Evolutionary conservation across 2,329 filamentous ascomycete genomes (phyloP).

Genomic region (Parastagonospora nodorum): DNA sequence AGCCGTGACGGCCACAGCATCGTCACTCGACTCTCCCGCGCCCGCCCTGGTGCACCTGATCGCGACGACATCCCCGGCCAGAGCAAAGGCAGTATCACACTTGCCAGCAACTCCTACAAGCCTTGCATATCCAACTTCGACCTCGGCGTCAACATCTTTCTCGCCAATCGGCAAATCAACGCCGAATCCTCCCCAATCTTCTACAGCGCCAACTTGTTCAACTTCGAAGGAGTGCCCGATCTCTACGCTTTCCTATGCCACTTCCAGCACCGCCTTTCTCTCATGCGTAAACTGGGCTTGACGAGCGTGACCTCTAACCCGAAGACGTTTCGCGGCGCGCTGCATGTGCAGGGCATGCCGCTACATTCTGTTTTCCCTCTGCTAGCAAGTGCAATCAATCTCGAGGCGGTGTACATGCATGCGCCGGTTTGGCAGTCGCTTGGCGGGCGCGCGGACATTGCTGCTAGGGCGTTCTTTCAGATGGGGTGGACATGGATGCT

Average conservation of each 20-base stretch:
- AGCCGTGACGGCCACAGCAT: neutral
- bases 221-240: neutral
- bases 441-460: neutral
- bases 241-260: constrained; percentile 1
- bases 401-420: constrained; percentile 2
- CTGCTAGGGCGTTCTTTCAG: neutral
- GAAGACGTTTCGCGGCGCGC: neutral
- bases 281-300: constrained; percentile 1
- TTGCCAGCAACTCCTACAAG: neutral
- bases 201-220: constrained; percentile 7
- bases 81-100: neutral
- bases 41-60: neutral
- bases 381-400: neutral
- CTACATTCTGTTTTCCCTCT: neutral
- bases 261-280: neutral
- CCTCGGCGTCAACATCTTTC: neutral
- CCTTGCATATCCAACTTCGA: neutral
- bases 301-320: neutral
- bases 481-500: neutral
- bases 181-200: constrained; percentile 2
- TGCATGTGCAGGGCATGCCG: neutral
- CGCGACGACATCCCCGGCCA: neutral
- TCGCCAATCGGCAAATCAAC: constrained; percentile 3
- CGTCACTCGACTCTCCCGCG: constrained; percentile 3
- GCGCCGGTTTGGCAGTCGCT: neutral